phyloP scores from a whole-genome alignment of 257 asterid genomes.

The Fraxinus pennsylvanica region DNA sequence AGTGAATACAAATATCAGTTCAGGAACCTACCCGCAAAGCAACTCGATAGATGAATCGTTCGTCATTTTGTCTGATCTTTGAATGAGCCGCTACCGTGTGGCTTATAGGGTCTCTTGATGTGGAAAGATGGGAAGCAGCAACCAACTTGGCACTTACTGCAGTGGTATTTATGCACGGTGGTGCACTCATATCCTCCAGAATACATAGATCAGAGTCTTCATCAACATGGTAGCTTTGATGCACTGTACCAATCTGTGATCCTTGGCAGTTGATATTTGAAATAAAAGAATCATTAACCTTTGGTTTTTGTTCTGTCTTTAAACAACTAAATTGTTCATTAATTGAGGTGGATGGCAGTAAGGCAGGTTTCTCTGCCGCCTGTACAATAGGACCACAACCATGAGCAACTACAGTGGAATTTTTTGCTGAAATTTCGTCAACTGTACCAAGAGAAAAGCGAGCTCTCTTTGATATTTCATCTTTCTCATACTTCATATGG shows the following conservation, averaged over 20 bases:
- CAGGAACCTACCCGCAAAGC: constrained; percentile 47
- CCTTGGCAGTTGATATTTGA: constrained; percentile 25
- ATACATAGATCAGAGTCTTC: constrained; percentile 47
- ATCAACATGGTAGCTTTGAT: constrained; percentile 26
- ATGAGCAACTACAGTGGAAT: constrained; percentile 22
- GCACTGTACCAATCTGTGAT: constrained; percentile 20
- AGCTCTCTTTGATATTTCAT: constrained; percentile 29
- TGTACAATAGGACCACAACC: constrained; percentile 17
- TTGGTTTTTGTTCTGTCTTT: constrained; percentile 22
- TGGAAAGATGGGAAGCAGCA: constrained; percentile 30
- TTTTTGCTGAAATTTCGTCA: constrained; percentile 24
- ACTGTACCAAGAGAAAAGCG: constrained; percentile 22
- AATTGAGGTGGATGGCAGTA: constrained; percentile 18
- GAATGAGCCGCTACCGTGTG: constrained; percentile 27
- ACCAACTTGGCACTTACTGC: constrained; percentile 26
- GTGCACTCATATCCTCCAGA: constrained; percentile 51
- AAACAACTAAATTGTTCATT: constrained; percentile 18
- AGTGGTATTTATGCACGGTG: constrained; percentile 29
- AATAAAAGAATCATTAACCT: background rate
- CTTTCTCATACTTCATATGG: constrained; percentile 29
- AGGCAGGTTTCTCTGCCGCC: constrained; percentile 20
- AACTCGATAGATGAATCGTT: constrained; percentile 40
- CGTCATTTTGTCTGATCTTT: constrained; percentile 45
- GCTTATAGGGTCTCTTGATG: constrained; percentile 29
- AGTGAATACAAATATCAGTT: background rate